Percentiles rank a stretch among this genome's conserved stretches.
These are phyloP conservation scores for Scytalidium lignicola DNA, from an alignment of 2,329 filamentous ascomycete species.

Conservation along the genomic window DNA sequence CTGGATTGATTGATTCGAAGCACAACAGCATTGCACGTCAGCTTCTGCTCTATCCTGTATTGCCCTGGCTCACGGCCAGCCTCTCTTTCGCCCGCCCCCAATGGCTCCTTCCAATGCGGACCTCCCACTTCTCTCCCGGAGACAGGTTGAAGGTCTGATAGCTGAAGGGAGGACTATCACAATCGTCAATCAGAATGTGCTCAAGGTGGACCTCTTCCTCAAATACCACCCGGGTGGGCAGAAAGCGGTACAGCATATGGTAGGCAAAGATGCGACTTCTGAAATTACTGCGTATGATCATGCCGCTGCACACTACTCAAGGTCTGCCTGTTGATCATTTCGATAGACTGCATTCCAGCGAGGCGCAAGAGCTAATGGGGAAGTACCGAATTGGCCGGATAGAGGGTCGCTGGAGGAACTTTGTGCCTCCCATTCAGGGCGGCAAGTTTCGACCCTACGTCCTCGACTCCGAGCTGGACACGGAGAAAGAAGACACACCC, in stretches of 20 bases:
- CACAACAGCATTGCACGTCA: no score
- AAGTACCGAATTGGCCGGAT: slow-evolving; percentile 79
- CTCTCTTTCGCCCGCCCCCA: no score
- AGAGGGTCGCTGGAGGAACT: slow-evolving; percentile 80
- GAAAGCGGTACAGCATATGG: slow-evolving; percentile 87
- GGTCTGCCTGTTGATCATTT: slow-evolving; percentile 5
- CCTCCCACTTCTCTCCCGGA: slow-evolving; percentile 45
- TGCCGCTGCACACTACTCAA: neutral
- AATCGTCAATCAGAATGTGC: slow-evolving; percentile 72
- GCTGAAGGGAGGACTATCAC: slow-evolving; percentile 75
- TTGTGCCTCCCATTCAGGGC: slow-evolving; percentile 86
- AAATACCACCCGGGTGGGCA: slow-evolving; percentile 88
- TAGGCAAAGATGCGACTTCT: slow-evolving; percentile 89
- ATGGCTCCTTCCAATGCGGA: neutral
- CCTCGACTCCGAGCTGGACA: slow-evolving; percentile 31
- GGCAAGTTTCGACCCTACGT: slow-evolving; percentile 62
- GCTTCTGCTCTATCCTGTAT: no score
- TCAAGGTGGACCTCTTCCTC: slow-evolving; percentile 86
- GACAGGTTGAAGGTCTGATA: slow-evolving; percentile 75
- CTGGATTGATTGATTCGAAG: no score
- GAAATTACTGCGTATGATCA: slow-evolving; percentile 78
- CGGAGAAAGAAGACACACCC: slow-evolving; percentile 30
- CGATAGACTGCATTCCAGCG: slow-evolving; percentile 71
- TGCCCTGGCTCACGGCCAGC: neutral
- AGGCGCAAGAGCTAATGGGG: slow-evolving; percentile 71